Conservation (phyloP, 192 early-diverging fungal genomes). For the Chytriomyces confervae region DNA sequence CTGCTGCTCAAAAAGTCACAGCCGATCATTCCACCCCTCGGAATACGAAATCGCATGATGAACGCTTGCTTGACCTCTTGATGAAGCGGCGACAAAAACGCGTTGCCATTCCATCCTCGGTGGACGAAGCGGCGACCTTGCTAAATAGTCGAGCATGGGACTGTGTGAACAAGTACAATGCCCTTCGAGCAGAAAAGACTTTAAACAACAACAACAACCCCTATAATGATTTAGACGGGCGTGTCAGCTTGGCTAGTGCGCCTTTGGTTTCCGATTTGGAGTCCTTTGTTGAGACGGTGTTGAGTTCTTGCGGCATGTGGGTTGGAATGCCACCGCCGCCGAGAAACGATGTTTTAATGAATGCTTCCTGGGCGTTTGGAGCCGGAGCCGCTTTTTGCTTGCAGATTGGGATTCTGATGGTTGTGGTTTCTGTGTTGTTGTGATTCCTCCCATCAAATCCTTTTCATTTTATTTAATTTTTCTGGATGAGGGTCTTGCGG, state of each 20-base stretch:
- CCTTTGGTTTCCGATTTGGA: neutral
- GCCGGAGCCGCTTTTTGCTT: neutral
- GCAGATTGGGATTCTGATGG: conserved; percentile 11
- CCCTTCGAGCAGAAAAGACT: neutral
- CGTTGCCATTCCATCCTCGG: neutral
- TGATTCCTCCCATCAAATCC: neutral
- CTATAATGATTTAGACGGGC: conserved; percentile 8
- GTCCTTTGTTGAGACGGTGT: neutral
- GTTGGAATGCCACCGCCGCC: conserved; percentile 33
- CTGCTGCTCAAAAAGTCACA: neutral
- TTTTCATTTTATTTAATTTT: too few species aligned
- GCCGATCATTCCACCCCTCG: too few species aligned
- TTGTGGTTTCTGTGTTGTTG: conserved; percentile 8
- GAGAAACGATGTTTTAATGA: conserved; percentile 30
- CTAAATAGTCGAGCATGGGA: conserved; percentile 18
- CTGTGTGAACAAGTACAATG: conserved; percentile 15
- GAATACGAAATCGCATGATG: neutral
- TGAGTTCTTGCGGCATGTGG: conserved; percentile 4
- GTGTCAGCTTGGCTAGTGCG: neutral
- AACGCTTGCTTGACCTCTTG: neutral
- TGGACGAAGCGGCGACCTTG: conserved; percentile 3
- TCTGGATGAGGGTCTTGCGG: too few species aligned
- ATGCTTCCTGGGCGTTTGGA: conserved; percentile 20
- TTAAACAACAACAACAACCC: conserved; percentile 7
- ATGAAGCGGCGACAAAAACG: conserved; percentile 4